Conservation (phyloP, 2,329 filamentous ascomycete species). For the Cladosporium sphaerospermum region DNA sequence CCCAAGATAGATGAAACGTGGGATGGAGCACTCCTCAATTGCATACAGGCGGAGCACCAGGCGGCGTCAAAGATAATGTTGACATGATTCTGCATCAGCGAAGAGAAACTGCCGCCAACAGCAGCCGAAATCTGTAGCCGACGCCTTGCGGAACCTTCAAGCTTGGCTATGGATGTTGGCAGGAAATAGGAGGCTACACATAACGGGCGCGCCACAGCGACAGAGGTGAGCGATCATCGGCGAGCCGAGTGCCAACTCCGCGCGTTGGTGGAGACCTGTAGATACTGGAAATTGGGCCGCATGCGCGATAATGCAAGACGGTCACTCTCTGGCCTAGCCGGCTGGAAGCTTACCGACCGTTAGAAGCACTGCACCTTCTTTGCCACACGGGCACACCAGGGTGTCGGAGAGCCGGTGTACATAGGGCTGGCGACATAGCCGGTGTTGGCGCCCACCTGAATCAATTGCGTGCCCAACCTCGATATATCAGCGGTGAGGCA, state of each 20-base stretch:
- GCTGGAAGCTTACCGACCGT: background rate
- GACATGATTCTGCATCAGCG: too few species aligned
- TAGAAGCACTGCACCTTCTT: background rate
- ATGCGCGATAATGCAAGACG: constrained; percentile 2
- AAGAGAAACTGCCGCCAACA: background rate
- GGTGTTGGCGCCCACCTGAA: too few species aligned
- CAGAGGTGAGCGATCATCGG: background rate
- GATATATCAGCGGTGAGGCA: too few species aligned
- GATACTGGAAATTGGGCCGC: constrained; percentile 1
- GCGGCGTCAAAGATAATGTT: too few species aligned
- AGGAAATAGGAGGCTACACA: background rate
- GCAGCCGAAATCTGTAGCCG: constrained; percentile 4
- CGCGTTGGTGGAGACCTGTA: constrained; percentile 1
- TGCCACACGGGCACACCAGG: too few species aligned
- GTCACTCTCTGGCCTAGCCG: background rate
- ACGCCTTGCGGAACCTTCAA: background rate
- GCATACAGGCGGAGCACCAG: too few species aligned
- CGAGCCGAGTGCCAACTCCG: background rate
- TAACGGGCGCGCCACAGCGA: background rate
- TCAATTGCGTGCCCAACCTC: too few species aligned
- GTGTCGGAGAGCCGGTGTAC: too few species aligned
- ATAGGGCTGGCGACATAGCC: too few species aligned
- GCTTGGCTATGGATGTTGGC: background rate
- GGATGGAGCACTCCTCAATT: too few species aligned
- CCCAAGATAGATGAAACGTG: too few species aligned